phyloP scores from a whole-genome alignment of 208 protist species.

The Borovskyia barvae region DNA sequence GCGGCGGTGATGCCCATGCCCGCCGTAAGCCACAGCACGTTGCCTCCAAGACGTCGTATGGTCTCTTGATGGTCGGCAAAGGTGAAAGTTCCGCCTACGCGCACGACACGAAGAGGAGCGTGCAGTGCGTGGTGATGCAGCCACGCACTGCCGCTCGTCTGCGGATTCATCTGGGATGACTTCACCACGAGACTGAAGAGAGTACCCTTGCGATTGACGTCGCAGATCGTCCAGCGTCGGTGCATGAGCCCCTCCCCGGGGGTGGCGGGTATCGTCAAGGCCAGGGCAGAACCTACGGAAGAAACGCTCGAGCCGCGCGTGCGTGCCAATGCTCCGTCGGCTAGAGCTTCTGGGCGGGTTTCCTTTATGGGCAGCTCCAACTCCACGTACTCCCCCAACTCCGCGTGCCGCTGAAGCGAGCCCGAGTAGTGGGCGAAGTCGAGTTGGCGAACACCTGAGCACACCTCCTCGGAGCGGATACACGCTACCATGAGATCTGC shows the following conservation, averaged over 20 bases:
- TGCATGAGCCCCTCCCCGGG: constrained; percentile 20
- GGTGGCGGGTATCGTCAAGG: constrained; percentile 18
- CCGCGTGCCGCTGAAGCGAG: constrained; percentile 23
- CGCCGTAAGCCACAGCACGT: constrained; percentile 74
- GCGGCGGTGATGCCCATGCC: constrained; percentile 69
- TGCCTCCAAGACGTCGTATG: constrained; percentile 38
- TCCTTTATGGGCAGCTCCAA: constrained; percentile 53
- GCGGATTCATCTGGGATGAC: constrained; percentile 17
- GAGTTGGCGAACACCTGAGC: constrained; percentile 52
- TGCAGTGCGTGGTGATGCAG: constrained; percentile 51
- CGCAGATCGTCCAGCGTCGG: constrained; percentile 70
- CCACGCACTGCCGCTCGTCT: constrained; percentile 56
- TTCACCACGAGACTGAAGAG: constrained; percentile 77
- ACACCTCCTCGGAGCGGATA: constrained; percentile 31
- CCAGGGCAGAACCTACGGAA: not conserved
- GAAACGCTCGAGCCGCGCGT: not conserved
- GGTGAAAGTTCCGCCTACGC: constrained; percentile 66
- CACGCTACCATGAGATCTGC: constrained; percentile 32
- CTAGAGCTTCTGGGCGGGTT: not conserved
- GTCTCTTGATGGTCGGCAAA: constrained; percentile 47
- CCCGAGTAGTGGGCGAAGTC: constrained; percentile 36
- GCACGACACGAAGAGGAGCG: constrained; percentile 43
- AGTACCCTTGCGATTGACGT: constrained; percentile 29
- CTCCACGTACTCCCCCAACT: constrained; percentile 68
- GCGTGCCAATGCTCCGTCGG: not conserved